Conservation (phyloP, 371 early-diverging fungal genomes). For the Circinella umbellata region DNA sequence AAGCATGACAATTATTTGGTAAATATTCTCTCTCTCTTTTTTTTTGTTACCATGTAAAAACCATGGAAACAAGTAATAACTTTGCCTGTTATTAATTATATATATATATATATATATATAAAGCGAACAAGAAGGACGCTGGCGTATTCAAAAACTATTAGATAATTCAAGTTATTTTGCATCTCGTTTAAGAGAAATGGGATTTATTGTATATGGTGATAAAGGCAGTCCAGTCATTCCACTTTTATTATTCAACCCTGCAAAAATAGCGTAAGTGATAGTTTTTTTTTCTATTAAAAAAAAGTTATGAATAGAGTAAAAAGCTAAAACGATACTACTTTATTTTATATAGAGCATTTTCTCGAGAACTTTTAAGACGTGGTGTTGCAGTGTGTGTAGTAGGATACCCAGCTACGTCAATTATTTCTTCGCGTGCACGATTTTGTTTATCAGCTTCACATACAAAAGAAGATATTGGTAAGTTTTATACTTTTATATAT, state of each 20-base stretch:
- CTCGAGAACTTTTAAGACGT: constrained; percentile 88
- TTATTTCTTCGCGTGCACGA: constrained; percentile 91
- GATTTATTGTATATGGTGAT: constrained; percentile 97
- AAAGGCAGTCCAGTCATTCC: constrained; percentile 96
- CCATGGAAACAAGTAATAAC: constrained; percentile 34
- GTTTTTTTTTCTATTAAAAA: not conserved
- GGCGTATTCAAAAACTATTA: constrained; percentile 82
- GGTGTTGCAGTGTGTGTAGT: constrained; percentile 98
- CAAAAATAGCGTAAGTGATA: constrained; percentile 81
- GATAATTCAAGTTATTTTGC: constrained; percentile 89
- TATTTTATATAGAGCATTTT: constrained; percentile 74
- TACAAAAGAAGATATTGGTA: constrained; percentile 90
- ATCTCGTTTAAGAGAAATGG: constrained; percentile 80
- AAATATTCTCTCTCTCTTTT: not conserved
- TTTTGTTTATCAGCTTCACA: constrained; percentile 97
- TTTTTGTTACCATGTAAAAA: not conserved
- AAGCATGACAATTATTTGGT: constrained; percentile 79
- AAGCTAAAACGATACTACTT: not conserved
- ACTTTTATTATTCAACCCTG: constrained; percentile 92
- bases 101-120: too few relatives aligned
- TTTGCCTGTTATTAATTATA: too few relatives aligned
- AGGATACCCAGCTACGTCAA: constrained; percentile 95
- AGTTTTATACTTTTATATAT: not conserved
- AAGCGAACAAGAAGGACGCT: constrained; percentile 90
- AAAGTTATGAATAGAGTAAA: not conserved